Conservation (phyloP, 352 stramenopile species). For the Globisporangium apiculatum region DNA sequence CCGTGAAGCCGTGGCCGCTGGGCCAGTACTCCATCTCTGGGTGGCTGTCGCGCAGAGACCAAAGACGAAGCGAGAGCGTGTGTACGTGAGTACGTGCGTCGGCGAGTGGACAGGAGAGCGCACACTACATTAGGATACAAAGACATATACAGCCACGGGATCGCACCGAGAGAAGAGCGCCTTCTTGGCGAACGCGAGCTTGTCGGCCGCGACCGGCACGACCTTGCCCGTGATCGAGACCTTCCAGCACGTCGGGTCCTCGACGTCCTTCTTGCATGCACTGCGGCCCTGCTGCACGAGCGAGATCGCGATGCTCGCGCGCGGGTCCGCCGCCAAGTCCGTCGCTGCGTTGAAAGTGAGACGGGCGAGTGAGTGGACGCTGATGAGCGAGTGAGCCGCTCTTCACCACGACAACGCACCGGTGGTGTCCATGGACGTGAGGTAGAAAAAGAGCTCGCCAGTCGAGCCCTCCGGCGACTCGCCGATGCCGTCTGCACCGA, state of each 20-base stretch:
- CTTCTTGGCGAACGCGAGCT: constrained; percentile 37
- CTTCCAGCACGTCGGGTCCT: constrained; percentile 74
- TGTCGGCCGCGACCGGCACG: constrained; percentile 30
- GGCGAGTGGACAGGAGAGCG: neutral
- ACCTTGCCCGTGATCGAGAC: constrained; percentile 48
- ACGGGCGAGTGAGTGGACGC: neutral
- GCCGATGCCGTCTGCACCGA: constrained; percentile 42
- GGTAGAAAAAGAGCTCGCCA: constrained; percentile 66
- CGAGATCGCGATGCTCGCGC: constrained; percentile 50
- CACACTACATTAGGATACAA: neutral
- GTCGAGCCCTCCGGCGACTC: constrained; percentile 38
- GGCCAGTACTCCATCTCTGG: constrained; percentile 66
- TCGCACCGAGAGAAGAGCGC: constrained; percentile 63
- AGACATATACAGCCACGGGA: no score
- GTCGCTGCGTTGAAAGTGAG: constrained; percentile 11
- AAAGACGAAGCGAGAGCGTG: neutral
- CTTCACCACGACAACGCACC: constrained; percentile 11
- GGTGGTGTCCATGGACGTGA: constrained; percentile 44
- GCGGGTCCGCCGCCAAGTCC: constrained; percentile 48
- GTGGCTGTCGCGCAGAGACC: constrained; percentile 20
- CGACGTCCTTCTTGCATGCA: constrained; percentile 59
- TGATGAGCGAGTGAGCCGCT: neutral
- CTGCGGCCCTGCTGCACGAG: constrained; percentile 39
- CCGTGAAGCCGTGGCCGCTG: constrained; percentile 41
- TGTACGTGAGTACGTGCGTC: neutral